Conservation (phyloP, 495 filamentous ascomycete species). For the Hyaloscypha bicolor region DNA sequence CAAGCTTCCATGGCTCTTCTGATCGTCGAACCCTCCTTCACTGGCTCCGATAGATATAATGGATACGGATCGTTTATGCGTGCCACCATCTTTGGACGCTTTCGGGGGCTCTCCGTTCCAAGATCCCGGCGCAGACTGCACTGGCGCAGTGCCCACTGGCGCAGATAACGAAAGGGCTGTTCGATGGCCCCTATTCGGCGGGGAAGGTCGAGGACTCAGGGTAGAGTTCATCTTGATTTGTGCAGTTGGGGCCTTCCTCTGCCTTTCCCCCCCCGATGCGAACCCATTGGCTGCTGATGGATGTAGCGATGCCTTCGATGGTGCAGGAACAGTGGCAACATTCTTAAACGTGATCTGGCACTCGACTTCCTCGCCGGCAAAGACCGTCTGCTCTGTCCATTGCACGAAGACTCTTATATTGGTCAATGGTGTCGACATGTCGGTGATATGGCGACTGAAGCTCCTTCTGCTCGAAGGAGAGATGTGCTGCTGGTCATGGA, state of each 20-base stretch:
- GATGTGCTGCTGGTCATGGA: constrained; percentile 31
- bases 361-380: constrained; percentile 91
- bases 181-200: constrained; percentile 51
- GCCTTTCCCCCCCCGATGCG: constrained; percentile 39
- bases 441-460: constrained; percentile 4
- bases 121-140: constrained; percentile 29
- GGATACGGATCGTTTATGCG: constrained; percentile 79
- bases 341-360: constrained; percentile 98
- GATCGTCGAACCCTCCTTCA: constrained; percentile 47
- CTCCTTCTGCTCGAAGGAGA: constrained; percentile 32
- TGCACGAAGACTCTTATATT: constrained; percentile 94
- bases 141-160: constrained; percentile 37
- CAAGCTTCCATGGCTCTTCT: constrained; percentile 40
- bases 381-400: constrained; percentile 89
- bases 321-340: constrained; percentile 56
- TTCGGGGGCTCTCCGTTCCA: constrained; percentile 24
- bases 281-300: constrained; percentile 40
- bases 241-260: constrained; percentile 44
- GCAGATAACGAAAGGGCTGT: constrained; percentile 61
- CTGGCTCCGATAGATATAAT: constrained; percentile 87
- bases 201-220: constrained; percentile 24
- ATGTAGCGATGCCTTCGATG: constrained; percentile 48
- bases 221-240: constrained; percentile 37
- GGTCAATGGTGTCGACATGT: constrained; percentile 45
- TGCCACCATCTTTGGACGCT: constrained; percentile 22